A percentile compares a stretch with the other conserved stretches of the same genome.
Evolutionary conservation across 2,329 filamentous ascomycete species (phyloP).

Genomic region (Escovopsis sp.): DNA sequence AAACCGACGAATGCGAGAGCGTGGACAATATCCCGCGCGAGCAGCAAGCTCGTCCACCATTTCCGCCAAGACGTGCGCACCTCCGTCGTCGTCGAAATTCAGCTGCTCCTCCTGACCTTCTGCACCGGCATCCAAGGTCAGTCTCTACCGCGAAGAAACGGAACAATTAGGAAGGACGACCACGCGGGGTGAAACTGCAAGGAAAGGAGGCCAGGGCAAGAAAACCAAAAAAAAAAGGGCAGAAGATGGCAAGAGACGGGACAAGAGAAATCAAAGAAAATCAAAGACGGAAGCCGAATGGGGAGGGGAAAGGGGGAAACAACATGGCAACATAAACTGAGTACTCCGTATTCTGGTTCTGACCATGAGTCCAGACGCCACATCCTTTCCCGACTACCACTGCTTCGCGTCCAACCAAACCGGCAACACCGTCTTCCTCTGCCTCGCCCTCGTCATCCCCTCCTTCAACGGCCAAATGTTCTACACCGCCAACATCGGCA

Average conservation of each 20-base stretch:
- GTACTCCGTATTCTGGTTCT: no score
- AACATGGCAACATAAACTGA: no score
- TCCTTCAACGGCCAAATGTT: constrained; percentile 32
- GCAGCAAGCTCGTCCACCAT: constrained; percentile 4
- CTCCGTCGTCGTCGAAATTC: constrained; percentile 26
- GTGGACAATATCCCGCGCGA: background rate
- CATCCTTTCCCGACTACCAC: constrained; percentile 44
- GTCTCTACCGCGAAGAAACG: no score
- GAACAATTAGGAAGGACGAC: no score
- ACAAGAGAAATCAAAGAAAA: no score
- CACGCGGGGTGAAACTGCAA: no score
- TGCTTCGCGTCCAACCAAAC: constrained; percentile 52
- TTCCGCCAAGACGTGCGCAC: constrained; percentile 19
- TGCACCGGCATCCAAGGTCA: constrained; percentile 35
- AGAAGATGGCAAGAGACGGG: no score
- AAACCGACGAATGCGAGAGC: no score
- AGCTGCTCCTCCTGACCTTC: constrained; percentile 32
- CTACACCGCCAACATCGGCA: constrained; percentile 36
- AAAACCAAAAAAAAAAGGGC: no score
- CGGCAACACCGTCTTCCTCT: constrained; percentile 46
- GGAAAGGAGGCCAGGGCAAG: no score
- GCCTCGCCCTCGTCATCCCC: constrained; percentile 34
- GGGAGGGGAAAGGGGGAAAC: no score
- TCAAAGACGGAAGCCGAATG: no score
- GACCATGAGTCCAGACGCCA: constrained; percentile 40